Conservation (phyloP, 306 rosid genomes). For the Quercus engelmannii region DNA sequence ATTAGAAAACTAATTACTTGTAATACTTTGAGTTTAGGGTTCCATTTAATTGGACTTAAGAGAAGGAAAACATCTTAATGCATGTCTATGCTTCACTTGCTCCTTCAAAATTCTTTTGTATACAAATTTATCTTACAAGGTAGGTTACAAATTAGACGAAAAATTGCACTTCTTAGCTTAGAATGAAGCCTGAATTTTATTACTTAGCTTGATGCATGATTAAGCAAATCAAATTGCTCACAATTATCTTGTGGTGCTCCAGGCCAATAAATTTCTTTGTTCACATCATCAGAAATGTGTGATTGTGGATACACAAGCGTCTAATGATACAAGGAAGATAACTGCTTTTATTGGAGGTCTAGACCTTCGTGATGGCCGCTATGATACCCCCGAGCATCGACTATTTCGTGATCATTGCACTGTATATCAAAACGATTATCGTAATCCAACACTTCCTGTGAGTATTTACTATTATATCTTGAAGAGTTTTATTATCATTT, state of each 20-base stretch:
- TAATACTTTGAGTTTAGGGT: too few species aligned
- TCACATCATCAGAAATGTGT: slow-evolving; percentile 98
- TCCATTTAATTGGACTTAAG: neutral
- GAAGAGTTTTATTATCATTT: too few species aligned
- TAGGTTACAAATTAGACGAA: neutral
- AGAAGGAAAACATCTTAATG: neutral
- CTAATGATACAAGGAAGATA: slow-evolving; percentile 82
- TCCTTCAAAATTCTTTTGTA: neutral
- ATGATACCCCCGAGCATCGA: slow-evolving; percentile 92
- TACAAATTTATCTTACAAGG: neutral
- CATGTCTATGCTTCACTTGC: neutral
- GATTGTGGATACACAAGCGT: slow-evolving; percentile 82
- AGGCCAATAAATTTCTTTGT: slow-evolving; percentile 94
- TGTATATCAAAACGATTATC: slow-evolving; percentile 68
- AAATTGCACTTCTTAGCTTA: neutral
- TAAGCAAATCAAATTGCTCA: slow-evolving; percentile 16
- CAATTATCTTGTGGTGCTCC: slow-evolving; percentile 21
- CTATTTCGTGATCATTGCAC: slow-evolving; percentile 59
- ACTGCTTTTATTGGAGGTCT: slow-evolving; percentile 93
- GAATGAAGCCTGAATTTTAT: neutral
- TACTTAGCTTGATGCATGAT: neutral
- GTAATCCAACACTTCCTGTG: slow-evolving; percentile 84
- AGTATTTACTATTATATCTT: slow-evolving; percentile 16
- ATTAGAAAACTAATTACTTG: neutral
- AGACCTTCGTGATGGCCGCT: slow-evolving; percentile 96